Base-by-base conservation (phyloP, 23 red algal genomes). In the Pyropia yezoensis region DNA sequence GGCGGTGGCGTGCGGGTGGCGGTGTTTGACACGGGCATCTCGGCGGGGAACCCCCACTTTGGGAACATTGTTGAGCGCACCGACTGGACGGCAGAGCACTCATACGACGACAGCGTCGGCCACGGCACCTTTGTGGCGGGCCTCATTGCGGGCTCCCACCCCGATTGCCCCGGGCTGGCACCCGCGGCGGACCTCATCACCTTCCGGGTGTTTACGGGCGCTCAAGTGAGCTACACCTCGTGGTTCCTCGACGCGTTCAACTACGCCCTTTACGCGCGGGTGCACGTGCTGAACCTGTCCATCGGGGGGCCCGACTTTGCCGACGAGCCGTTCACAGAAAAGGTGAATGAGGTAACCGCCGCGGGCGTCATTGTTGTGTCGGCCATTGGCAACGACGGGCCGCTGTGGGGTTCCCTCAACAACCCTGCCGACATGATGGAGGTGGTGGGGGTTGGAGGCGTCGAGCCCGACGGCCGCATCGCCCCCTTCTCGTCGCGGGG, bases 181-280 rank as follows among this genome's bases (percentile, higher is more conserved):
- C 90, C 90, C n/a, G 62, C 58, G 57, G 81, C 65, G 5, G 66
- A 82, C 18, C 27, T 95, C 47, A 54, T 87, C 49, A 63, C 71
- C 3, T 88, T 88, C 52, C 69, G 78, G 7, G 83, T 95, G 23
- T 87, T 95, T 64, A 80, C 76, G 29, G 77, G 75, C n/a, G 57
- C 76, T 7, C 76, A 83, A 30, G 62, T 88, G 32, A 69, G 65
- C 12, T 95, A 87, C 64, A 95, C 90, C 0, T 62, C 60, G 15
- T 95, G 90, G 90, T 88, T 95, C 69, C 66, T 95, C 11, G 90
- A 95, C 54, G 90, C 90, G 20, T 95, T 95, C 54, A 95, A 95
- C 73, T 83, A 95, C 49, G 80, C 83, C 18, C 62, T 95, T 14
- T 74, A 88, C 34, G 61, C 72, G 1, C 66, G 67, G 15, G 78